Evolutionary conservation across 1,284 basidiomycete genomes (phyloP).

Genomic region (Coriolopsis trogii): DNA sequence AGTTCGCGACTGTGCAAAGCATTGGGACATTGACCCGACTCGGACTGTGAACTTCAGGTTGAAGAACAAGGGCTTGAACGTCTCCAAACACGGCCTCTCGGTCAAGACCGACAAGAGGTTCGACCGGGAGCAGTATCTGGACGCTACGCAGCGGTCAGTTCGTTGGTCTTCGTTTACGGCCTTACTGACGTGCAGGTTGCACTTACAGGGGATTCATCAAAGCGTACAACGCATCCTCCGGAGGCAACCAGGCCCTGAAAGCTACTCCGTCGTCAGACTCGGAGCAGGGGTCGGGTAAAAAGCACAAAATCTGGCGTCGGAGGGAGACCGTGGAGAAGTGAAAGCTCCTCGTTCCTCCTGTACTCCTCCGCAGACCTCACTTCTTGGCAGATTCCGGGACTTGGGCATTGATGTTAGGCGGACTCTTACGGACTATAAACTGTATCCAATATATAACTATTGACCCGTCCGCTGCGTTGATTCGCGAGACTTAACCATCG

Average conservation of each 20-base stretch:
- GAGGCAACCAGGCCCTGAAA: conserved; percentile 9
- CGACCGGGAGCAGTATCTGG: conserved; percentile 64
- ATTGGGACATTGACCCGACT: not conserved
- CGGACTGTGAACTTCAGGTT: conserved; percentile 40
- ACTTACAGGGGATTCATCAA: conserved; percentile 25
- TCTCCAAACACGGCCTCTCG: conserved; percentile 59
- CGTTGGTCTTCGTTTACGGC: not conserved
- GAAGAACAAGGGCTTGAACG: conserved; percentile 54
- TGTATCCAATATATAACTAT: no score
- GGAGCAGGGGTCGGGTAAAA: no score
- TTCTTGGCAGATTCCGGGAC: no score
- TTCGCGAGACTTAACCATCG: no score
- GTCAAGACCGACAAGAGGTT: conserved; percentile 63
- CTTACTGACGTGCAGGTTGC: not conserved
- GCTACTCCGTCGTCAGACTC: no score
- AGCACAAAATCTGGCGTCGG: not conserved
- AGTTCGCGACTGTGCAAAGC: conserved; percentile 2
- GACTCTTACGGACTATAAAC: no score
- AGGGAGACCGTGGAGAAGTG: not conserved
- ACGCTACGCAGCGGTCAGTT: conserved; percentile 68
- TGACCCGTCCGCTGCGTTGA: no score
- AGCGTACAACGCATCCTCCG: conserved; percentile 23
- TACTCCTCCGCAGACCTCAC: no score
- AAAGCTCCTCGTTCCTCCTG: no score
- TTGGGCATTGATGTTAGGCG: no score